Base-by-base conservation (phyloP, 1,139 yeast species). In the Nakaseomyces bracarensis region DNA sequence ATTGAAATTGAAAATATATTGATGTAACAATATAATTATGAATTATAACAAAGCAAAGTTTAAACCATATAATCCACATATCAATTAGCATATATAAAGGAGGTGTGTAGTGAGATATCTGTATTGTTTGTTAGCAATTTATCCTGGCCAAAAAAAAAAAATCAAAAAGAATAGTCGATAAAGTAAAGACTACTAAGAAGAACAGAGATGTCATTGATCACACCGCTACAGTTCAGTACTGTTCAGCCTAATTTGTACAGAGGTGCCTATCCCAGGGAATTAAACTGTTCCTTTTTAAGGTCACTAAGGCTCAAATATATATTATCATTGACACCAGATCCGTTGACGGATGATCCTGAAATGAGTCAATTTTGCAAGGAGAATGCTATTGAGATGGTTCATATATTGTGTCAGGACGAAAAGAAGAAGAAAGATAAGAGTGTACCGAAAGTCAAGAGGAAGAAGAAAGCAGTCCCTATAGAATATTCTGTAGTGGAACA, bases 191-290 rank as follows among this genome's bases (percentile, higher is more conserved):
- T 13, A 27, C 9, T 9, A 27, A 13, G 13, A 27, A 27, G 30
- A 14, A 8, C 7, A n/a, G 19, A 15, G 14, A 49, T 48, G 51
- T 40, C 72, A 10, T 57, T 82, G 36, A 81, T 82, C 0, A 93
- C 96, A 0, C 97, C 97, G 1, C 69, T 87, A 47, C 71, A 87
- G 50, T 91, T 82, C 63, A 78, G 79, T 40, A 70, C 77, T 6
- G 77, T 87, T 1, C 84, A 82, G 53, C 77, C 83, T 1, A 70
- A 74, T 42, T 66, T 89, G 3, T 83, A 79, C 55, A 68, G 97
- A 39, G 97, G 97, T 0, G 82, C 94, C 1, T 84, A 83, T 54
- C 97, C 97, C 1, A 72, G 93, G 43, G 76, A 77, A 40, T 73
- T 80, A 45, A 87, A 86, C 57, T 70, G 74, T 46, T 71, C 79